Base-by-base conservation (phyloP, 495 filamentous ascomycete genomes). In the Neurospora sp. region DNA sequence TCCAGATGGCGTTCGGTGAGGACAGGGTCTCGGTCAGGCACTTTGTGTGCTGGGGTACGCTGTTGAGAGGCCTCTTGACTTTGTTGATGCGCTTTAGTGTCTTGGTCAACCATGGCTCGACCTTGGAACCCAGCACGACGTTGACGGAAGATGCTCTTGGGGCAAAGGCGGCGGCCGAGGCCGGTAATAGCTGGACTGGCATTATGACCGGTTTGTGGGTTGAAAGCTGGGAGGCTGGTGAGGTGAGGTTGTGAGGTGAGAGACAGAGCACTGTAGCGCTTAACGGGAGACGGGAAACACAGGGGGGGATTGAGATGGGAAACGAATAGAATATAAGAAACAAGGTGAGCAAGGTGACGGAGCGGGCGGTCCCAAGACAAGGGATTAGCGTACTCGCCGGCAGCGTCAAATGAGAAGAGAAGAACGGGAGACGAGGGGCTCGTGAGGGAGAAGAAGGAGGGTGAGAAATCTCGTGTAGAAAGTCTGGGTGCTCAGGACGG, bases 21-120 rank as follows among this genome's bases (percentile, higher is more conserved):
- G 96, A 97, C 38, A 99, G 87, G 1, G 93, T 97, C 86, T 98
- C 96, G 59, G 96, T 98, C 77, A 99, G 87, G 84, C 96, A 98
- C 89, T 93, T 90, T 74, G 92, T 93, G 85, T 99, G 96, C 82
- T 99, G 96, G 38, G 93, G 92, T 41, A 97, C 93, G 82, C 94
- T 98, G 86, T 99, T 99, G 80, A 99, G 85, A 76, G 96, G 96
- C 77, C 96, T 91, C 88, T 99, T 99, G 82, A 98, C 89, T 74
- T 93, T 90, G 86, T 98, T 98, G 83, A 97, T 94, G 80, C 96
- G 90, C 86, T 99, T 99, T 76, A 99, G 85, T 22, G 96, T 97
- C 75, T 92, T 91, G 7, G 96, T 99, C 82, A 99, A 87, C 95
- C 96, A 99, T 71, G 94, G 93, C 85, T 97, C 96, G 77, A 98